Percentiles rank a stretch among this genome's conserved stretches.
phyloP scores from a whole-genome alignment of 768 basidiomycete genomes.

The Boletus sp. region DNA sequence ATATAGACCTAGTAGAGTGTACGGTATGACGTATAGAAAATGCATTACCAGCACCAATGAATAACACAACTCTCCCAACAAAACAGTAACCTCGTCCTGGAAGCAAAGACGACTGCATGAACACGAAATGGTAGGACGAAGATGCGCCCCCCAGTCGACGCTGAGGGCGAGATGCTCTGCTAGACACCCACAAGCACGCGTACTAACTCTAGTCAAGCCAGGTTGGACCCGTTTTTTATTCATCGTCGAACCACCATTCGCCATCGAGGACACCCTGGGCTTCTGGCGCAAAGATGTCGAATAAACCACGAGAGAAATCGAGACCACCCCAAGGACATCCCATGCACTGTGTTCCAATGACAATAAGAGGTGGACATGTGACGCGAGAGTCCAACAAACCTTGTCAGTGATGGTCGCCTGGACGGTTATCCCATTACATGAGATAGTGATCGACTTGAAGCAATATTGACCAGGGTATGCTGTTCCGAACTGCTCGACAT shows the following conservation, averaged over 20 bases:
- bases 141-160: neutral
- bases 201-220: neutral
- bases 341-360: slow-evolving; percentile 45
- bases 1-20: neutral
- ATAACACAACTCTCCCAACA: neutral
- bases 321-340: slow-evolving; percentile 63
- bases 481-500: slow-evolving; percentile 45
- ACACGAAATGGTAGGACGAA: slow-evolving; percentile 7
- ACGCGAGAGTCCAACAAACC: slow-evolving; percentile 33
- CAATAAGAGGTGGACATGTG: neutral
- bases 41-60: neutral
- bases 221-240: neutral
- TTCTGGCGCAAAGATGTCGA: slow-evolving; percentile 50
- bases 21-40: neutral
- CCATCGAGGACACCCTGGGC: slow-evolving; percentile 54
- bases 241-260: slow-evolving; percentile 53
- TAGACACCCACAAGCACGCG: neutral
- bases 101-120: neutral
- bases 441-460: slow-evolving; percentile 58
- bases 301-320: slow-evolving; percentile 67
- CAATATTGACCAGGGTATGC: slow-evolving; percentile 65
- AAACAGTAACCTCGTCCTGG: neutral
- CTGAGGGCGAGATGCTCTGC: neutral
- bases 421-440: slow-evolving; percentile 49
- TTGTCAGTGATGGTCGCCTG: slow-evolving; percentile 57